Conservation (phyloP, 495 filamentous ascomycete species). For the Haplographium delicatum region DNA sequence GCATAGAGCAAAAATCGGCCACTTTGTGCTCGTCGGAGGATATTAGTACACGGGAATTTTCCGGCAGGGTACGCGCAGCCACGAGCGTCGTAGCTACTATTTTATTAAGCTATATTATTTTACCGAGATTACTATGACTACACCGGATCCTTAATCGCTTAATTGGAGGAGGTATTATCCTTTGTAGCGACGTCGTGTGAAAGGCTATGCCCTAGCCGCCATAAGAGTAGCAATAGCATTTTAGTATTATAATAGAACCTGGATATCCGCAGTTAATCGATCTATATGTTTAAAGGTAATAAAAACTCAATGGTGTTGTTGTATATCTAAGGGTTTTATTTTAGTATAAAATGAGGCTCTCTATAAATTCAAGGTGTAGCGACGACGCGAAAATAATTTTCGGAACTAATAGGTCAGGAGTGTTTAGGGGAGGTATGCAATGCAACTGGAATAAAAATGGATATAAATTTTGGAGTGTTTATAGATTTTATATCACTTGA, state of each 20-base stretch:
- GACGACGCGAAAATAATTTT: constrained; percentile 11
- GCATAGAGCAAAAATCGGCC: constrained; percentile 12
- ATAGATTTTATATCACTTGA: constrained; percentile 13
- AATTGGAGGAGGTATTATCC: constrained; percentile 12
- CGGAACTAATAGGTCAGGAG: constrained; percentile 10
- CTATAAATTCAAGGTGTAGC: constrained; percentile 1
- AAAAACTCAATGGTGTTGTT: constrained; percentile 8
- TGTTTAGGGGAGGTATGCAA: constrained; percentile 11
- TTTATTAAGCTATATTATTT: not conserved
- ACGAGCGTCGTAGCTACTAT: not conserved
- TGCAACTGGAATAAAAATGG: constrained; percentile 11
- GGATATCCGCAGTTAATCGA: not conserved
- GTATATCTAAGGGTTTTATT: constrained; percentile 7
- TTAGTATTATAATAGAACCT: constrained; percentile 8
- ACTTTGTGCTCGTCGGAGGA: not conserved
- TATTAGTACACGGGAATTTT: not conserved
- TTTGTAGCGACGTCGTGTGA: constrained; percentile 7
- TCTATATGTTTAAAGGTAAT: constrained; percentile 6
- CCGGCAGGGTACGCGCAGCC: not conserved
- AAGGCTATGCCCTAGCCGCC: not conserved
- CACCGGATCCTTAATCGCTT: constrained; percentile 1
- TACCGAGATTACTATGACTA: not conserved
- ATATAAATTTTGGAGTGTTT: constrained; percentile 12
- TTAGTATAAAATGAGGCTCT: constrained; percentile 4
- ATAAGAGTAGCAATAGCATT: constrained; percentile 6